These are phyloP conservation scores for Dactylonectria macrodidyma DNA, from an alignment of 2,329 filamentous ascomycete species.

Conservation along the genomic window DNA sequence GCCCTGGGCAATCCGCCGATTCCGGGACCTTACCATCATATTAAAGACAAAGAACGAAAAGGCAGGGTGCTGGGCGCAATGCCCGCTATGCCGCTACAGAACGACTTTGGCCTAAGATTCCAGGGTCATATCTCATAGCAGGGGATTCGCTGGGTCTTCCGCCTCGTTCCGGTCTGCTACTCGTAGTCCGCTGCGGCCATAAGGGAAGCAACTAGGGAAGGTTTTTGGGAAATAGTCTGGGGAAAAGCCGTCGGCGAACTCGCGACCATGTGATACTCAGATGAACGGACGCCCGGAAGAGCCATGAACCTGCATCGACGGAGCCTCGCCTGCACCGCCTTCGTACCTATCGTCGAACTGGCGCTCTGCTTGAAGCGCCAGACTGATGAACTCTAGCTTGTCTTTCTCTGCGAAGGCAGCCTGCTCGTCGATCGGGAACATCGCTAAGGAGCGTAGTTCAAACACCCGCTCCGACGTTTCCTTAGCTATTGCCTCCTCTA, in stretches of 20 bases:
- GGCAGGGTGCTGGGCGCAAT: not conserved
- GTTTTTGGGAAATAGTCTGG: not conserved
- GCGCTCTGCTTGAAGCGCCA: not conserved
- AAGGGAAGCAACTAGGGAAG: not conserved
- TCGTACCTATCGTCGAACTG: not conserved
- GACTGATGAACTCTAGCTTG: not conserved
- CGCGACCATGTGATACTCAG: not conserved
- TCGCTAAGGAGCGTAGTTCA: not conserved
- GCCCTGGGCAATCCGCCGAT: not conserved
- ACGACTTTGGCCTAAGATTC: not conserved
- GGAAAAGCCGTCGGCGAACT: not conserved
- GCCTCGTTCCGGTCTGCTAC: not conserved
- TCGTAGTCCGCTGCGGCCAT: not conserved
- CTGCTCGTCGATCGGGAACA: not conserved
- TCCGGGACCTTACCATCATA: not conserved
- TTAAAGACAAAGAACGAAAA: not conserved
- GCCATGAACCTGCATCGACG: not conserved
- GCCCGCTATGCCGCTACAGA: not conserved
- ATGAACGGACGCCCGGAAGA: not conserved
- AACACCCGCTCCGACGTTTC: not conserved
- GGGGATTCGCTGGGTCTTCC: not conserved
- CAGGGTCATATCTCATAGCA: not conserved
- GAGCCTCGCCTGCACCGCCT: not conserved
- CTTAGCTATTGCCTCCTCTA: not conserved
- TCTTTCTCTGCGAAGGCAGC: not conserved